Conservation (phyloP, 2,329 filamentous ascomycete genomes). For the Penicillium paneum region DNA sequence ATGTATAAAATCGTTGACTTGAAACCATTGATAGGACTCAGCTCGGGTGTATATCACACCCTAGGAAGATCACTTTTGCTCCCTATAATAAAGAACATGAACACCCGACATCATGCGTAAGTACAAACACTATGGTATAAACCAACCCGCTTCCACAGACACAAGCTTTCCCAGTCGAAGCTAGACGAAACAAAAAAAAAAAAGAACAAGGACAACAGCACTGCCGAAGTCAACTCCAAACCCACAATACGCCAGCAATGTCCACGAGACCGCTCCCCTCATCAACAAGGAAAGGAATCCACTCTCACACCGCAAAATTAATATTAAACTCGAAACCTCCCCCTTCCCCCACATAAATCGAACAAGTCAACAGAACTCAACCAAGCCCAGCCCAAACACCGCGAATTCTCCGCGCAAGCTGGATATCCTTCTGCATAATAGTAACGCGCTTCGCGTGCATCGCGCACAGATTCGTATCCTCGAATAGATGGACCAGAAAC, state of each 20-base stretch:
- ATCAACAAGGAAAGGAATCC: not conserved
- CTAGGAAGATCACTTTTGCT: not conserved
- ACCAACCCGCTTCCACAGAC: not conserved
- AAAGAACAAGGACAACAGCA: not conserved
- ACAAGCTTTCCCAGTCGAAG: not conserved
- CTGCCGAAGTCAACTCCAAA: slow-evolving; percentile 8
- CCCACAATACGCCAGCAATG: slow-evolving; percentile 12
- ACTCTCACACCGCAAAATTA: not conserved
- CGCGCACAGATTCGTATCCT: slow-evolving; percentile 92
- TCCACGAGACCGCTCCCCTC: not conserved
- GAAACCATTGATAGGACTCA: not conserved
- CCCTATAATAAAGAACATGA: slow-evolving; percentile 9
- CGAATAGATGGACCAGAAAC: slow-evolving; percentile 93
- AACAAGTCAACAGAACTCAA: slow-evolving; percentile 31
- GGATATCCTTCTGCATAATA: slow-evolving; percentile 97
- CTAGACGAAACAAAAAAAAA: not conserved
- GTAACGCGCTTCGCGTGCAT: slow-evolving; percentile 96
- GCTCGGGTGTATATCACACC: not conserved
- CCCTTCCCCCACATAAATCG: not conserved
- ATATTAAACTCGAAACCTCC: slow-evolving; percentile 6
- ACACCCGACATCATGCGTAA: slow-evolving; percentile 23
- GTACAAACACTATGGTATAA: slow-evolving; percentile 24
- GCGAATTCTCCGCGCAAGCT: slow-evolving; percentile 77
- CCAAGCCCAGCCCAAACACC: slow-evolving; percentile 72
- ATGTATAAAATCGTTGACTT: not conserved